A percentile compares a stretch with the other conserved stretches of the same genome.
phyloP scores from a whole-genome alignment of 2,329 filamentous ascomycete genomes.

The Fusarium sp. region DNA sequence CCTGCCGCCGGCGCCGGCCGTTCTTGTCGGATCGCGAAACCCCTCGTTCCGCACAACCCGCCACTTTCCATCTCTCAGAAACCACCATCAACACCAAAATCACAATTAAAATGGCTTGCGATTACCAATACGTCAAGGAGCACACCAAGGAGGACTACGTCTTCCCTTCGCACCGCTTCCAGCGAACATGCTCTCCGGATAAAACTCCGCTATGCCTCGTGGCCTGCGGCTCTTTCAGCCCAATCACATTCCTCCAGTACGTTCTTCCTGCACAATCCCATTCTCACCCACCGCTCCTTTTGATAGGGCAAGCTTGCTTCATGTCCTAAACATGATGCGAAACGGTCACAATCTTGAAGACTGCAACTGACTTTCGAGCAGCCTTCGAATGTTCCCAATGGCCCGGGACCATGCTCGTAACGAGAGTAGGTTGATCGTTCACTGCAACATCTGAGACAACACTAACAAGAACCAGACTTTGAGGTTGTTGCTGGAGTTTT shows the following conservation, averaged over 20 bases:
- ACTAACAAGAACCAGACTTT: slow-evolving; percentile 58
- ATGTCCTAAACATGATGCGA: neutral
- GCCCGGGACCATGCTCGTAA: slow-evolving; percentile 79
- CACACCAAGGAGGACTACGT: slow-evolving; percentile 59
- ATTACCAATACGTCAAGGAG: slow-evolving; percentile 51
- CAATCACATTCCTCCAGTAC: slow-evolving; percentile 31
- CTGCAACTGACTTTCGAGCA: slow-evolving; percentile 8
- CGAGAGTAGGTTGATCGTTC: slow-evolving; percentile 42
- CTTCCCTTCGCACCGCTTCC: slow-evolving; percentile 71
- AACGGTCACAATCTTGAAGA: neutral
- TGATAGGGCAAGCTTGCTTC: neutral
- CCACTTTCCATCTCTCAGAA: slow-evolving; percentile 13
- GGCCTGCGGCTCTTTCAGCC: slow-evolving; percentile 70
- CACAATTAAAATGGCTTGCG: slow-evolving; percentile 42
- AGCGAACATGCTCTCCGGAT: slow-evolving; percentile 64
- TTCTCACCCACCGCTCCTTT: neutral
- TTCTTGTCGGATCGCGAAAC: slow-evolving; percentile 28
- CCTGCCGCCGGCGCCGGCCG: slow-evolving; percentile 37
- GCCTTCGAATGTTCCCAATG: slow-evolving; percentile 77
- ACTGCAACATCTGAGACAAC: neutral
- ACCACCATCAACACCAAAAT: slow-evolving; percentile 7
- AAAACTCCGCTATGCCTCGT: slow-evolving; percentile 73
- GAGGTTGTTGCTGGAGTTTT: slow-evolving; percentile 83
- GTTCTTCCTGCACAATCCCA: neutral
- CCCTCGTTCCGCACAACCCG: slow-evolving; percentile 27